Evolutionary conservation across 441 rosid species (phyloP), one percentile per base, ranked within the genome.

Genomic region (Arabidopsis lyrata): DNA sequence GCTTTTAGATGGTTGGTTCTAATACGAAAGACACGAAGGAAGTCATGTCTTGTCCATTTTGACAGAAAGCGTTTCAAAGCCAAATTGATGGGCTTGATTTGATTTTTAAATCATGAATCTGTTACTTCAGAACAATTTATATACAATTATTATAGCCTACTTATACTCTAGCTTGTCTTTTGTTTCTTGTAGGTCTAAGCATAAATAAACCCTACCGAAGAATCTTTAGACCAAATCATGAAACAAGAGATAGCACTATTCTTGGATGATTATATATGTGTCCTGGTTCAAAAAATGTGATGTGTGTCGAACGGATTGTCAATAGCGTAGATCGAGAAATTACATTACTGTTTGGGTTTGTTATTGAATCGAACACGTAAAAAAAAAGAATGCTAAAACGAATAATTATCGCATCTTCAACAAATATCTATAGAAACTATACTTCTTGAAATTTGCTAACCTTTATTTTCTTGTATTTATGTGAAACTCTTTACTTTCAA

Each of bases 1-100:
- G 14, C 10, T 70, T 76, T 56, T 7, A 70, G 60, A 70, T 76
- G 80, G 80, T 70, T 76, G 80, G 80, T 76, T 70, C 36, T 70
- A 63, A 70, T 18, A 70, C 57, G 55, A 76, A 76, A 70, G 80
- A 70, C 71, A 70, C 54, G 61, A 63, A 56, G 72, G 50, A 27
- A 55, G 80, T 76, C 76, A 39, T 20, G 72, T 76, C 80, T 70
- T 70, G 72, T 76, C 76, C 20, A 48, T 56, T 62, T 62, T 76
- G 79, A 68, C 75, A 76, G 53, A 76, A 76, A 76, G 70, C 3
- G 65, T 62, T 62, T 76, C 44, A 62, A 55, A 61, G 45, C 80
- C 67, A 76, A 65, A 56, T 48, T 70, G 76, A 63, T 70, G 71
- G 74, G 76, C 66, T 45, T 75, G 72, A 76, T 58, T 76, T 76